Base-by-base conservation (phyloP, 345 rosid species). In the Hibiscus syriacus region DNA sequence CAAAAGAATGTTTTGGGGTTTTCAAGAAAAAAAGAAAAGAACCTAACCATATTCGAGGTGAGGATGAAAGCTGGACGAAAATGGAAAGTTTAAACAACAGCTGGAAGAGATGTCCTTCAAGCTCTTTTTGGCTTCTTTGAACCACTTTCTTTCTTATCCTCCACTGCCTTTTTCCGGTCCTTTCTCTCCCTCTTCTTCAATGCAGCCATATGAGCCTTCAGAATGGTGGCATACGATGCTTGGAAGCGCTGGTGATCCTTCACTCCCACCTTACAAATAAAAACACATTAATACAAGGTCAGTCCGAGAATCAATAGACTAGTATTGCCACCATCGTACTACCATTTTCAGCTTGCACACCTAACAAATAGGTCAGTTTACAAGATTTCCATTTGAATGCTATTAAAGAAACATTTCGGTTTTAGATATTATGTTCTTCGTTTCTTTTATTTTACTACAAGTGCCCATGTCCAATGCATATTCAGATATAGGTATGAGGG, bases 141-240 rank as follows among this genome's bases (percentile, higher is more conserved):
- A 45, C 16, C 70, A 63, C 67, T 69, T 59, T 78, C 90, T 61
- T 81, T 82, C 80, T 81, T 85, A 30, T 81, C 84, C 46, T 79
- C 96, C 17, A 82, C 80, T 8, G 87, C 81, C 76, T 93, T 93
- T 70, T 93, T 93, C 82, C 78, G 72, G 75, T 89, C 96, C 78
- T 90, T 93, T 77, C 97, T 88, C 75, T 93, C 98, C 73, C 97
- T 87, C 81, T 88, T 90, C 84, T 93, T 90, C 72, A 93, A 71
- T 69, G 92, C 83, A 68, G 94, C 86, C 90, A 90, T 87, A 82
- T 79, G 96, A 0, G 98, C 97, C 78, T 90, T 90, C 58, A 93
- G 90, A 48, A 93, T 86, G 2, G 94, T 87, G 38, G 97, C 97
- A 73, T 93, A 93, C 5, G 98, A 89, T 67, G 96, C 90, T 80